A percentile compares a stretch with the other conserved stretches of the same genome.
These are phyloP conservation scores for Sicyos edulis DNA, from an alignment of 306 rosid species.

Conservation along the genomic window DNA sequence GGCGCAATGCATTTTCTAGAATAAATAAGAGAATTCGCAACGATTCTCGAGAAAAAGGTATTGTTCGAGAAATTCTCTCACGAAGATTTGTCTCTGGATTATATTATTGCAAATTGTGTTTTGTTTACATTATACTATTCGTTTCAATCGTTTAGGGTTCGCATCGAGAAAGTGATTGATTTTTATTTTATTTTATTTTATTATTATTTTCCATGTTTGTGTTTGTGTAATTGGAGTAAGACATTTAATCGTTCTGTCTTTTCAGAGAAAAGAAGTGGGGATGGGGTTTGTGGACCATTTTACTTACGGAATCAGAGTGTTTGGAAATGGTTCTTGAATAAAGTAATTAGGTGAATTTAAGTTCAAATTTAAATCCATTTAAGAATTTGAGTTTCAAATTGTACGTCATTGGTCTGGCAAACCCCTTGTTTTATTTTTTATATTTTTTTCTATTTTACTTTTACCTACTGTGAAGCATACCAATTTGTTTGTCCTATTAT, in stretches of 20 bases:
- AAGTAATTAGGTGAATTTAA: neutral
- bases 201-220: neutral
- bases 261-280: neutral
- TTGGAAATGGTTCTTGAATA: neutral
- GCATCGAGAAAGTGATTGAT: neutral
- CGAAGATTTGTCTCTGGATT: constrained; percentile 12
- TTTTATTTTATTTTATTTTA: neutral
- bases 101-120: constrained; percentile 14
- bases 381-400: neutral
- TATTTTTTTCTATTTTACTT: neutral
- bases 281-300: neutral
- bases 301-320: neutral
- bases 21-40: neutral
- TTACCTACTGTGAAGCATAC: neutral
- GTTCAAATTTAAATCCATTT: neutral
- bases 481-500: too few relatives aligned
- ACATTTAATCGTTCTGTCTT: neutral
- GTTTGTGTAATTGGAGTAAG: neutral
- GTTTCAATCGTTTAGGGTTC: neutral
- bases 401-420: neutral
- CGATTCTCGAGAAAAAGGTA: neutral
- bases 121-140: neutral
- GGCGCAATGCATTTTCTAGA: neutral
- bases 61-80: constrained; percentile 2
- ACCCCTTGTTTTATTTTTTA: neutral